Percentiles rank a stretch among this genome's conserved stretches.
Conservation (phyloP, 805 yeast genomes). For the Cyberlindnera maclurae region DNA sequence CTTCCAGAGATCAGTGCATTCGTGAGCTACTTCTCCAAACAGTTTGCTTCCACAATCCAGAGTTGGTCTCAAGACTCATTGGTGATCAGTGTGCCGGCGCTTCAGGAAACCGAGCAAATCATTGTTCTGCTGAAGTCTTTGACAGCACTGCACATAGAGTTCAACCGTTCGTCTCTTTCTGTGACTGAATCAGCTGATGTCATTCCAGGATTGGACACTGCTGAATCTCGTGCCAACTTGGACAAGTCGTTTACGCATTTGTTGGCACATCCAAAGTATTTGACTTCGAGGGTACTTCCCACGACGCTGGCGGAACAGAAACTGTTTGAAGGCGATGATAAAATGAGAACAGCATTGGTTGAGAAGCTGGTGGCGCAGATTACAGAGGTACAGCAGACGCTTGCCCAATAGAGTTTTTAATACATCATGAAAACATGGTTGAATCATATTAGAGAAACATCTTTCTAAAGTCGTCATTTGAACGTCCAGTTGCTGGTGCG, state of each 20-base stretch:
- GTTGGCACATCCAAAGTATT: slow-evolving; percentile 79
- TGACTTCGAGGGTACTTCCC: slow-evolving; percentile 61
- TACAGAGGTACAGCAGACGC: slow-evolving; percentile 41
- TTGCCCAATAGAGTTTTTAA: slow-evolving; percentile 1
- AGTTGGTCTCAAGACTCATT: slow-evolving; percentile 63
- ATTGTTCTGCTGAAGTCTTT: slow-evolving; percentile 56
- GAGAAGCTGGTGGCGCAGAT: slow-evolving; percentile 43
- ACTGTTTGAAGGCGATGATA: slow-evolving; percentile 42
- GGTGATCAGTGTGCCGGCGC: slow-evolving; percentile 37
- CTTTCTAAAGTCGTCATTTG: slow-evolving; percentile 23
- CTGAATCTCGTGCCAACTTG: slow-evolving; percentile 52
- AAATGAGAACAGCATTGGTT: slow-evolving; percentile 34
- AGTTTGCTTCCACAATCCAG: slow-evolving; percentile 53
- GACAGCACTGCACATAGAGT: slow-evolving; percentile 43
- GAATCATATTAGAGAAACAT: slow-evolving; percentile 12
- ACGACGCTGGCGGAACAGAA: slow-evolving; percentile 60
- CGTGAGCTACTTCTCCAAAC: slow-evolving; percentile 54
- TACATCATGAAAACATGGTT: slow-evolving; percentile 4
- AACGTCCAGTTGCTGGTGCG: slow-evolving; percentile 3
- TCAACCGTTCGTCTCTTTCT: slow-evolving; percentile 28
- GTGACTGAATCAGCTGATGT: slow-evolving; percentile 23
- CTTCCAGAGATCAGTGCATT: slow-evolving; percentile 62
- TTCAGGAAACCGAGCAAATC: slow-evolving; percentile 65
- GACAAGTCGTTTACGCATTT: slow-evolving; percentile 59
- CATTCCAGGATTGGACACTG: slow-evolving; percentile 57